Base-by-base conservation (phyloP, 352 stramenopile genomes). In the Phytopythium aichiense region DNA sequence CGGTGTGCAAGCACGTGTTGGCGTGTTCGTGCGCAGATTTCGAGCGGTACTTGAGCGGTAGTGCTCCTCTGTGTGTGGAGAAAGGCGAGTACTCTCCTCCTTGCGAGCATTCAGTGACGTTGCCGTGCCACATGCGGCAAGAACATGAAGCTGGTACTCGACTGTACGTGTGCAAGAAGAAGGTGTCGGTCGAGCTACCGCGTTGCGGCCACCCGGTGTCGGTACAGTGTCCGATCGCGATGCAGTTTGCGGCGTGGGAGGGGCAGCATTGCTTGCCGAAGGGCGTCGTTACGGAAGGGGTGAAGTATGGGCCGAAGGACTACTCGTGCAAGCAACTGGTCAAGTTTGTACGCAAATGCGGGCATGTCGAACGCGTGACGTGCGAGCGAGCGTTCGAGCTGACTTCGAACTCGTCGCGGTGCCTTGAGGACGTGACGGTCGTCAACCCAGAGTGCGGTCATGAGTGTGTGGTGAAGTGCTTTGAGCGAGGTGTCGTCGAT, bases 321-420 rank as follows among this genome's bases (percentile, higher is more conserved):
- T 77, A 91, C 50, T 75, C 72, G 28, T 96, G 88, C 60, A 75
- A 70, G 13, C 64, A 77, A 45, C 63, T 38, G 12, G 79, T 92
- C 1, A 85, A 56, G 20, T 92, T 95, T 67, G 65, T 80, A 38
- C 72, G 82, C 13, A 66, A 40, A 5, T 96, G 87, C 57, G 82
- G 83, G 0, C 87, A 96, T 33, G 66, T 75, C 48, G 69, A 77
- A 40, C 68, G 52, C 12, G 60, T 86, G 20, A 70, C 74, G 45
- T 96, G 87, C 35, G 80, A 87, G 51, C 66, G 74, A 55, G 85
- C 87, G 2, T 94, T 96, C 54, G 82, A 89, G 30, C 73, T 94
- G 48, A 72, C 77, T 1, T 58, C 70, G 15, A 69, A 46, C 15
- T 61, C 79, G 7, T 72, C 77, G 6, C 71, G 74, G 8, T 94